These are phyloP conservation scores for Jamesozyma spencerorum DNA, from an alignment of 805 yeast genomes.

Conservation along the genomic window DNA sequence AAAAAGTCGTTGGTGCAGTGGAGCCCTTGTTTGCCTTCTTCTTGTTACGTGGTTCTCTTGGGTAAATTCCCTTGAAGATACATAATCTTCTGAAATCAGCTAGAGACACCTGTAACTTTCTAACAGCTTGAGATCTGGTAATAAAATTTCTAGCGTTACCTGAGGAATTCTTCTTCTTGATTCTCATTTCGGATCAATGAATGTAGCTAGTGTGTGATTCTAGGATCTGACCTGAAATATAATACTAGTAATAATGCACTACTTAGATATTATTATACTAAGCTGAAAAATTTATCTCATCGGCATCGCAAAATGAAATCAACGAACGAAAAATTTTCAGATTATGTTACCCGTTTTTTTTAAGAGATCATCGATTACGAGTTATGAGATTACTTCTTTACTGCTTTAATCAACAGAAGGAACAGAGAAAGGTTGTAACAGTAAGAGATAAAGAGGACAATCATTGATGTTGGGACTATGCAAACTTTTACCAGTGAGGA, in stretches of 20 bases:
- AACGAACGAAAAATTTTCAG: conserved; percentile 2
- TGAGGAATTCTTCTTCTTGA: conserved; percentile 72
- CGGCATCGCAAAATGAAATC: conserved; percentile 4
- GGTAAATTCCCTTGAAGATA: conserved; percentile 95
- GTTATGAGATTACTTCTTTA: too few species aligned
- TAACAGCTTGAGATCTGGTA: conserved; percentile 90
- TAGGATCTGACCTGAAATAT: too few species aligned
- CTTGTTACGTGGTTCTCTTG: conserved; percentile 91
- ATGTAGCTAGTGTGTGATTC: too few species aligned
- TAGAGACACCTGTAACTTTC: conserved; percentile 80
- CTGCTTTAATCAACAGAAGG: too few species aligned
- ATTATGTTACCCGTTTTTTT: background rate
- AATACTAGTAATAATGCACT: too few species aligned
- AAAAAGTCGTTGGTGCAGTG: conserved; percentile 92
- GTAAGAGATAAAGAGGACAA: too few species aligned
- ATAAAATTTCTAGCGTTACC: conserved; percentile 90
- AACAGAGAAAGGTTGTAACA: too few species aligned
- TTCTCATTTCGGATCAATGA: conserved; percentile 35
- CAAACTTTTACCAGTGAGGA: background rate
- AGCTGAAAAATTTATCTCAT: conserved; percentile 4
- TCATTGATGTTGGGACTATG: background rate
- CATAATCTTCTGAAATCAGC: conserved; percentile 96
- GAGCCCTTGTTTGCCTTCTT: conserved; percentile 96
- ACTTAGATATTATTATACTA: background rate
- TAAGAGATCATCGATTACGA: too few species aligned